These are phyloP conservation scores for Dissophora ornata DNA, from an alignment of 192 early-diverging fungal genomes.

Conservation along the genomic window DNA sequence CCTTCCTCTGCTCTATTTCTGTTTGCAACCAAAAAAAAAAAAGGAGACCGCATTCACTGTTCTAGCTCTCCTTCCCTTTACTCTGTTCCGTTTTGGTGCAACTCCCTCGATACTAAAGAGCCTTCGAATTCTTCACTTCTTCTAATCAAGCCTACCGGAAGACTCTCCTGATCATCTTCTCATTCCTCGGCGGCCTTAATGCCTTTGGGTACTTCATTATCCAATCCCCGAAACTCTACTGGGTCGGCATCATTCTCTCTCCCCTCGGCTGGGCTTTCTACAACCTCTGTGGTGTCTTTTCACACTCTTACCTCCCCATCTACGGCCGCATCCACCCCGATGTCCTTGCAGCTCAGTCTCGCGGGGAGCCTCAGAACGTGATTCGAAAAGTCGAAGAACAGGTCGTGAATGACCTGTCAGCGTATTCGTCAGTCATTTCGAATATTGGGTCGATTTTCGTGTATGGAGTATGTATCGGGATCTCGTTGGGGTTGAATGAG, in stretches of 20 bases:
- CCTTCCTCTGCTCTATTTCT: not conserved
- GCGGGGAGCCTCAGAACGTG: not conserved
- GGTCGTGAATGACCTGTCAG: slow-evolving; percentile 52
- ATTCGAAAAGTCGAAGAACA: slow-evolving; percentile 23
- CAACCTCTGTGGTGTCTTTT: slow-evolving; percentile 54
- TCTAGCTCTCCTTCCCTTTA: not conserved
- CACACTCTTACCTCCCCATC: slow-evolving; percentile 56
- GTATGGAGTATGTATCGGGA: slow-evolving; percentile 29
- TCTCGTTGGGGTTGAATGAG: slow-evolving; percentile 20
- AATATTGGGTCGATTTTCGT: slow-evolving; percentile 21
- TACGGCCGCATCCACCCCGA: slow-evolving; percentile 51
- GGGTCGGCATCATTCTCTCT: slow-evolving; percentile 35
- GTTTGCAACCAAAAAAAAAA: not conserved
- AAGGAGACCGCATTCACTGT: not conserved
- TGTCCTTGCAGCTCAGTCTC: slow-evolving; percentile 23
- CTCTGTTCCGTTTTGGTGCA: no score
- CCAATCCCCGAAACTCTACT: slow-evolving; percentile 21
- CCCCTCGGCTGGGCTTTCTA: slow-evolving; percentile 44
- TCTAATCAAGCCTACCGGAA: slow-evolving; percentile 40
- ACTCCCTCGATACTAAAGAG: no score
- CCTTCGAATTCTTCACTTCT: no score
- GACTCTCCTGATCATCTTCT: slow-evolving; percentile 38
- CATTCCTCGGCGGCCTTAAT: slow-evolving; percentile 33
- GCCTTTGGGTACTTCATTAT: slow-evolving; percentile 32
- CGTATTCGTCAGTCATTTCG: slow-evolving; percentile 9